Evolutionary conservation across 2,329 filamentous ascomycete genomes (phyloP).

Genomic region (Penicillium thymicola): DNA sequence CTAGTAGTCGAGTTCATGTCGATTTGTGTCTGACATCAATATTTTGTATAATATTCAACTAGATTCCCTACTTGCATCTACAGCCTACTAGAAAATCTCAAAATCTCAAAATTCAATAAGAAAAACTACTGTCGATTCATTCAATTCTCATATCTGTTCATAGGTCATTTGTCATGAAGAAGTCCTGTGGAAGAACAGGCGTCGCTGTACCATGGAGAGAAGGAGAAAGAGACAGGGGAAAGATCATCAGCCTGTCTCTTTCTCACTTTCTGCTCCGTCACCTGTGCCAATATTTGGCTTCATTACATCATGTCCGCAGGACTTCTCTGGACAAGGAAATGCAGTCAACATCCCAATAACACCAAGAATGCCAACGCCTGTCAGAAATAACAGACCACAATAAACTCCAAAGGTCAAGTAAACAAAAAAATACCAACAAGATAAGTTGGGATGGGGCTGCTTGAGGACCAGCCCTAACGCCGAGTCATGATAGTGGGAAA

Average conservation of each 20-base stretch:
- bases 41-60: conserved; percentile 5
- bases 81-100: neutral
- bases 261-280: conserved; percentile 8
- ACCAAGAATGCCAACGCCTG: conserved; percentile 25
- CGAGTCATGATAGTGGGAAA: conserved; percentile 25
- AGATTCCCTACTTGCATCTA: conserved; percentile 3
- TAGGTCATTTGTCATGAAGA: conserved; percentile 22
- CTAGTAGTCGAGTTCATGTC: neutral
- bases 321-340: conserved; percentile 15
- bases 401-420: conserved; percentile 13
- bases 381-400: conserved; percentile 4
- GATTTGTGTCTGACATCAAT: neutral
- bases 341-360: conserved; percentile 14
- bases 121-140: conserved; percentile 11
- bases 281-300: conserved; percentile 21
- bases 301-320: conserved; percentile 22
- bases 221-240: neutral
- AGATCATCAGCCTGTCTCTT: neutral
- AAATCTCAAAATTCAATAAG: neutral
- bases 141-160: conserved; percentile 27
- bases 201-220: conserved; percentile 19
- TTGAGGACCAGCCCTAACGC: conserved; percentile 17
- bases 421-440: conserved; percentile 9
- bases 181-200: conserved; percentile 19
- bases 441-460: neutral